Conservation (phyloP, 805 yeast genomes). For the Candida nanaspora region DNA sequence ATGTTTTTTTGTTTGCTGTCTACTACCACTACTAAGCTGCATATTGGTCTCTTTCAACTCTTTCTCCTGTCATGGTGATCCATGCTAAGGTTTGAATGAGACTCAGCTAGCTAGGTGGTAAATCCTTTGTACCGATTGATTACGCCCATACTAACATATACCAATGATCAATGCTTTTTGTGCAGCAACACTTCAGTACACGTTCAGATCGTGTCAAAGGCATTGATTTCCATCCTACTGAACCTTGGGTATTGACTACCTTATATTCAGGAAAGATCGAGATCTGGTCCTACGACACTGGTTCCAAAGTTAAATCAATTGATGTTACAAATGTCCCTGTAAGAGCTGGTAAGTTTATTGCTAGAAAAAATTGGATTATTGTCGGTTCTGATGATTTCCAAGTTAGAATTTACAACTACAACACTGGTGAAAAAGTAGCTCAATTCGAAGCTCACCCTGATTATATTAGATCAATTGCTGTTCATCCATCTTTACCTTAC, state of each 20-base stretch:
- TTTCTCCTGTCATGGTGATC: no score
- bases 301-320: constrained; percentile 73
- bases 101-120: no score
- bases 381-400: constrained; percentile 96
- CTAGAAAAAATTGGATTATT: constrained; percentile 95
- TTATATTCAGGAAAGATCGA: constrained; percentile 84
- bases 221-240: constrained; percentile 95
- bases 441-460: constrained; percentile 99
- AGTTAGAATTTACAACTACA: constrained; percentile 87
- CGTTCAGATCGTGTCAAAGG: constrained; percentile 97
- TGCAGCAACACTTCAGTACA: constrained; percentile 71
- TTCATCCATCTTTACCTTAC: constrained; percentile 90
- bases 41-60: no score
- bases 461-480: constrained; percentile 87
- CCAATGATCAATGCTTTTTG: no score
- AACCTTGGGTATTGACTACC: constrained; percentile 95
- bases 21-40: no score
- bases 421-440: constrained; percentile 88
- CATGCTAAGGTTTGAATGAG: no score
- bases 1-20: no score
- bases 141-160: neutral
- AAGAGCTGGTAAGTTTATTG: constrained; percentile 90
- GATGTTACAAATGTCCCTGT: constrained; percentile 96
- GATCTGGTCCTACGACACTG: constrained; percentile 91
- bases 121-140: no score